phyloP scores from a whole-genome alignment of 371 early-diverging fungal genomes.

The Lichtheimia corymbifera region DNA sequence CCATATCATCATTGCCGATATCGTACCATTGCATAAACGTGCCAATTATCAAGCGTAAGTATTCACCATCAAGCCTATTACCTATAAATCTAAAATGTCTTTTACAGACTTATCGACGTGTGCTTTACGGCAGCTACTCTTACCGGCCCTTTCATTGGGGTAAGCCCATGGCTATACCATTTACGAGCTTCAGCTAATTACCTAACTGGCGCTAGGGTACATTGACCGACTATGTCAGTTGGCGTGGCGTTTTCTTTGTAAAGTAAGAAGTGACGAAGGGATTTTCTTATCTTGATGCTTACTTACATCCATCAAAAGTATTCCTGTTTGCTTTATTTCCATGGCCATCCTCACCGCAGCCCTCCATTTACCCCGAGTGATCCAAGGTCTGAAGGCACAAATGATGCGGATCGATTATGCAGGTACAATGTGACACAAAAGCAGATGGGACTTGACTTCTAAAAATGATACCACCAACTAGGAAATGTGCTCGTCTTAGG shows the following conservation, averaged over 20 bases:
- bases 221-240: not conserved
- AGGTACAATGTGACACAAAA: not conserved
- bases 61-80: too few species aligned
- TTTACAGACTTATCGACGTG: too few species aligned
- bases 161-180: too few species aligned
- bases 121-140: too few species aligned
- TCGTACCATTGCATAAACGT: too few species aligned
- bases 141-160: too few species aligned
- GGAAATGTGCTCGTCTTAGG: not conserved
- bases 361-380: not conserved
- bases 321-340: not conserved
- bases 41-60: too few species aligned
- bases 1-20: too few species aligned
- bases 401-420: conserved; percentile 2
- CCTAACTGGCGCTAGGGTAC: not conserved
- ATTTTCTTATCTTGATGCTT: not conserved
- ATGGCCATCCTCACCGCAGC: not conserved
- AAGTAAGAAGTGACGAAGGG: not conserved
- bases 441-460: not conserved
- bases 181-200: too few species aligned
- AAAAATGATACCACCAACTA: not conserved
- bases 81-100: too few species aligned
- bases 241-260: not conserved
- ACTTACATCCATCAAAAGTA: not conserved
- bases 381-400: not conserved